phyloP scores from a whole-genome alignment of 2,329 filamentous ascomycete genomes.

The Cercospora janseana region DNA sequence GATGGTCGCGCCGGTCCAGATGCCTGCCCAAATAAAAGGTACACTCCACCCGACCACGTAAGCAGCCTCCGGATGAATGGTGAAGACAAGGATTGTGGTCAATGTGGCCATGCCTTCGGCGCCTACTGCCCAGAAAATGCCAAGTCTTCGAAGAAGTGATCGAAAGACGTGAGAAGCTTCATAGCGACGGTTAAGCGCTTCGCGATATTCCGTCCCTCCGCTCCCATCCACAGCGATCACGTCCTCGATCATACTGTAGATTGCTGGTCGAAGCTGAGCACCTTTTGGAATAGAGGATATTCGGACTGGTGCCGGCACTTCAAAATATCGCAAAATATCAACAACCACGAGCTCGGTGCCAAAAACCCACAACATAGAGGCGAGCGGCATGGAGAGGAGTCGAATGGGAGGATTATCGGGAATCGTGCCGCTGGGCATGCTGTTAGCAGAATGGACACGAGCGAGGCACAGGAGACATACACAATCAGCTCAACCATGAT shows the following conservation, averaged over 20 bases:
- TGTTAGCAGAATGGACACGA: conserved; percentile 21
- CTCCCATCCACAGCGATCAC: conserved; percentile 54
- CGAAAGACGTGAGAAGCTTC: conserved; percentile 55
- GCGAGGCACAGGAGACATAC: conserved; percentile 33
- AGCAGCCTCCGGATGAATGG: conserved; percentile 47
- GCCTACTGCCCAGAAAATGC: conserved; percentile 54
- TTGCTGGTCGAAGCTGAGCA: conserved; percentile 52
- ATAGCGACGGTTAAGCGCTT: conserved; percentile 53
- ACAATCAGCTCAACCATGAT: conserved; percentile 58
- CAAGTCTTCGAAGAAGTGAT: conserved; percentile 52
- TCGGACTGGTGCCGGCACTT: conserved; percentile 49
- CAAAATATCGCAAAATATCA: conserved; percentile 48
- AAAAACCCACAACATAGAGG: conserved; percentile 54
- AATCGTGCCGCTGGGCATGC: conserved; percentile 43
- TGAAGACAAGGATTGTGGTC: conserved; percentile 49
- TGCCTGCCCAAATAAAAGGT: conserved; percentile 51
- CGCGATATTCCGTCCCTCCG: conserved; percentile 53
- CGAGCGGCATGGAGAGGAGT: conserved; percentile 53
- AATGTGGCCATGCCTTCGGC: conserved; percentile 42
- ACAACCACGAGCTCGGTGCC: conserved; percentile 52
- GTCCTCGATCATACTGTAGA: conserved; percentile 57
- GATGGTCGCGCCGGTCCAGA: conserved; percentile 49
- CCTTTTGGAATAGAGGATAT: conserved; percentile 54
- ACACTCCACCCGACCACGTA: conserved; percentile 52
- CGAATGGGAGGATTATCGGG: conserved; percentile 51